These are phyloP conservation scores for Psidium friedrichsthalianum DNA, from an alignment of 345 rosid species.

Conservation along the genomic window DNA sequence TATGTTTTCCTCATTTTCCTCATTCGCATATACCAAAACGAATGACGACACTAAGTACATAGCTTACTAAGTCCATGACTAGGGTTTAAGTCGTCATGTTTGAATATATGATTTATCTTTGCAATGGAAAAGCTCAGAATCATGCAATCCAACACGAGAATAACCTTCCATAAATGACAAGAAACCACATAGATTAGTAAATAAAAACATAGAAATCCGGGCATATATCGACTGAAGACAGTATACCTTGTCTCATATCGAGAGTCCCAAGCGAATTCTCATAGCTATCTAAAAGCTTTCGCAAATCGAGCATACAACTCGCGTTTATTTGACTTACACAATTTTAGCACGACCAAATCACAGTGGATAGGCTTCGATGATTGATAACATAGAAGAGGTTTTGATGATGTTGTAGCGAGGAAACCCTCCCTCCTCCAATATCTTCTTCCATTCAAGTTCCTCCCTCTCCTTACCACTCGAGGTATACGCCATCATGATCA, in stretches of 20 bases:
- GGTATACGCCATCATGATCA: slow-evolving; percentile 11
- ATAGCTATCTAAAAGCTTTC: not conserved
- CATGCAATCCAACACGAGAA: not conserved
- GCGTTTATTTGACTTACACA: not conserved
- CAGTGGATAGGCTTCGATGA: slow-evolving; percentile 13
- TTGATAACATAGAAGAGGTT: slow-evolving; percentile 2
- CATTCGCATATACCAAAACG: not conserved
- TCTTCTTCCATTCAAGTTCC: slow-evolving; percentile 14
- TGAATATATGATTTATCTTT: too few relatives aligned
- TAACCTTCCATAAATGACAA: not conserved
- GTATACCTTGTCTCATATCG: not conserved
- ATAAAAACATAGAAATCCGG: not conserved
- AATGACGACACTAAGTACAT: not conserved
- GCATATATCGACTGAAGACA: not conserved
- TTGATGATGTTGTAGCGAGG: slow-evolving; percentile 17
- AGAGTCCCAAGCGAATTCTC: not conserved
- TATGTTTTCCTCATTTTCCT: not conserved
- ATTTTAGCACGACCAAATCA: not conserved
- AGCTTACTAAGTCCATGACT: not conserved
- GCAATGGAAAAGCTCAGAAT: not conserved
- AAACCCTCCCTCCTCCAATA: slow-evolving; percentile 20
- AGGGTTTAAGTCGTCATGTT: not conserved
- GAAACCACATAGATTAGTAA: not conserved
- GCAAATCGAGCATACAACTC: not conserved
- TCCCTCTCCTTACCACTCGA: slow-evolving; percentile 15